phyloP scores from a whole-genome alignment of 1,284 basidiomycete species.

The Flammula alnicola region DNA sequence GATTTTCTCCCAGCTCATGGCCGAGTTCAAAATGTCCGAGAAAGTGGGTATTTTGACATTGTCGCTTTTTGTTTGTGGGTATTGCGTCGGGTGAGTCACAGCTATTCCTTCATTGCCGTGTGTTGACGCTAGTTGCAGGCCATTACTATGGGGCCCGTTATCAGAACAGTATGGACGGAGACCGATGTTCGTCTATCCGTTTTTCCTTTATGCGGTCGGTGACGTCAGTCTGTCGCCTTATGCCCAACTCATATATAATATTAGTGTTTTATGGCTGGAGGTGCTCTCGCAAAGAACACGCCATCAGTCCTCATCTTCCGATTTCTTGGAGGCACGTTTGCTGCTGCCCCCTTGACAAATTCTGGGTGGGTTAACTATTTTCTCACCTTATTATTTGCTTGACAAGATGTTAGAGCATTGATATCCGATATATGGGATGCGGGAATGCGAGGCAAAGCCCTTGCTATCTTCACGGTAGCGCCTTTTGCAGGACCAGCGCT shows the following conservation, averaged over 20 bases:
- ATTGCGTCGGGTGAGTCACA: constrained; percentile 53
- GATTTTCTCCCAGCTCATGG: constrained; percentile 48
- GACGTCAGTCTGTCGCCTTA: constrained; percentile 20
- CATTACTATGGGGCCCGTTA: constrained; percentile 67
- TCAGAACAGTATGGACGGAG: constrained; percentile 63
- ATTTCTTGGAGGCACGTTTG: constrained; percentile 70
- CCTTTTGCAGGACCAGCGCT: constrained; percentile 74
- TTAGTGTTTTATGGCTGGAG: constrained; percentile 61
- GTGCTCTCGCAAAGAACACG: constrained; percentile 65
- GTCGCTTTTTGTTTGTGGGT: constrained; percentile 60
- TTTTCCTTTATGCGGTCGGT: constrained; percentile 63
- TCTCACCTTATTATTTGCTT: not conserved
- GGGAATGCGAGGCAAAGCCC: constrained; percentile 68
- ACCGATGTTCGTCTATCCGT: constrained; percentile 70
- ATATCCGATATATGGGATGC: constrained; percentile 75
- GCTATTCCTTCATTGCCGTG: not conserved
- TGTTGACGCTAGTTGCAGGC: constrained; percentile 37
- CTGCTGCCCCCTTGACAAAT: constrained; percentile 51
- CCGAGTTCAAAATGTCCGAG: constrained; percentile 57
- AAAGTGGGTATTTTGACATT: constrained; percentile 56
- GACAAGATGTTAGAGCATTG: constrained; percentile 39
- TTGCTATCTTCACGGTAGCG: constrained; percentile 72
- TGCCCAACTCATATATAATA: not conserved
- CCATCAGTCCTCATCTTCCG: constrained; percentile 68
- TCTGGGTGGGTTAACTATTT: constrained; percentile 43